These are phyloP conservation scores for Pseudocohnilembus persalinus DNA, from an alignment of 169 alveolate genomes.

Conservation along the genomic window DNA sequence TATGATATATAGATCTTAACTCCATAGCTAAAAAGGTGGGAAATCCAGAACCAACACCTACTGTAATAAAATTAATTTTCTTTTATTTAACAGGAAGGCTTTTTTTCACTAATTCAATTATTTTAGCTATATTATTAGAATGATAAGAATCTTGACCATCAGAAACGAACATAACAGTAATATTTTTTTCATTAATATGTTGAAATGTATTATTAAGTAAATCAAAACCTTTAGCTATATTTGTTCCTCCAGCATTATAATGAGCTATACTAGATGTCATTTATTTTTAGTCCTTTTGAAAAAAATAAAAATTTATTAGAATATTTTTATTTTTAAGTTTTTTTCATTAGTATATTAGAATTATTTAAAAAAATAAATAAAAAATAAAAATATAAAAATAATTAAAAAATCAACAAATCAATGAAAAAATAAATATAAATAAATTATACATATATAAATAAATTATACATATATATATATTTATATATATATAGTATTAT, in stretches of 20 bases:
- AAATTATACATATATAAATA: too few species aligned
- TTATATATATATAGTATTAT: too few species aligned
- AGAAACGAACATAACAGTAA: slow-evolving; percentile 33
- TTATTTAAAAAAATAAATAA: too few species aligned
- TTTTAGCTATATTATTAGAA: slow-evolving; percentile 4
- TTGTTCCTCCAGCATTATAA: slow-evolving; percentile 12
- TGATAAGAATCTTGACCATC: slow-evolving; percentile 46
- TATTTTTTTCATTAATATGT: slow-evolving; percentile 13
- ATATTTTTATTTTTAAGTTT: too few species aligned
- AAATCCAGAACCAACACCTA: slow-evolving; percentile 35
- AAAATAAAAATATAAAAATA: too few species aligned
- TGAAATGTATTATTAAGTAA: slow-evolving; percentile 11
- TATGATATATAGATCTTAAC: slow-evolving; percentile 35
- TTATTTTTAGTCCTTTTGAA: background rate
- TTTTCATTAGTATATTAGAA: too few species aligned
- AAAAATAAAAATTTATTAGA: too few species aligned
- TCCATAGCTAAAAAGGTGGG: slow-evolving; percentile 41
- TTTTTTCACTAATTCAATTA: background rate
- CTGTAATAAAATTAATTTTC: slow-evolving; percentile 33
- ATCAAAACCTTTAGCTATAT: slow-evolving; percentile 23
- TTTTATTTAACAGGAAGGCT: background rate
- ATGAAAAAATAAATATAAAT: too few species aligned
- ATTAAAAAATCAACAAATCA: too few species aligned
- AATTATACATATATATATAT: too few species aligned
- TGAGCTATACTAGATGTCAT: background rate